Conservation (phyloP, 495 filamentous ascomycete genomes). For the Neurospora hispaniola region DNA sequence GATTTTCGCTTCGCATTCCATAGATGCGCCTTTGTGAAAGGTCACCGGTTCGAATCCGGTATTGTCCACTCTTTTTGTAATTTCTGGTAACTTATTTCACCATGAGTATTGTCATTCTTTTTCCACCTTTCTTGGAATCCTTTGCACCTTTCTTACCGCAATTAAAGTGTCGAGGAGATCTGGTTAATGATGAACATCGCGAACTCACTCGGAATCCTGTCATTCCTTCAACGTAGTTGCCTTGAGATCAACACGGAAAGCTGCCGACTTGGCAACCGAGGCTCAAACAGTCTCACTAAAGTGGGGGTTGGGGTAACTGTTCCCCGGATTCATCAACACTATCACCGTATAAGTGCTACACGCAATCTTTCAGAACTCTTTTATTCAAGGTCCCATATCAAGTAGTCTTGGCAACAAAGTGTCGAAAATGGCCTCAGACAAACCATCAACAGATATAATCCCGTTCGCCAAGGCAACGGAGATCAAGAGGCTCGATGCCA, state of each 20-base stretch:
- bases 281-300: background rate
- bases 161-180: background rate
- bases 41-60: slow-evolving; percentile 12
- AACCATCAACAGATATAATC: slow-evolving; percentile 1
- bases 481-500: slow-evolving; percentile 42
- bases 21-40: slow-evolving; percentile 6
- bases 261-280: background rate
- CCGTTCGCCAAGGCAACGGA: slow-evolving; percentile 27
- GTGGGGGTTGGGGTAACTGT: background rate
- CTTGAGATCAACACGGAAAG: background rate
- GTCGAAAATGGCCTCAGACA: background rate
- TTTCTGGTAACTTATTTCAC: background rate
- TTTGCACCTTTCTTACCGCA: background rate
- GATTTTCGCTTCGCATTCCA: slow-evolving; percentile 33
- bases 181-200: background rate
- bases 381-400: background rate
- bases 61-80: slow-evolving; percentile 5
- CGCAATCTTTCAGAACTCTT: background rate
- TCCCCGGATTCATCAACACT: background rate
- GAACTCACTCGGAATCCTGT: background rate
- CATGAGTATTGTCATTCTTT: background rate
- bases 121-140: too few relatives aligned
- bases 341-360: background rate
- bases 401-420: background rate
- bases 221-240: background rate